phyloP scores from a whole-genome alignment of 495 filamentous ascomycete species.

The Aspergillus egyptiacus region DNA sequence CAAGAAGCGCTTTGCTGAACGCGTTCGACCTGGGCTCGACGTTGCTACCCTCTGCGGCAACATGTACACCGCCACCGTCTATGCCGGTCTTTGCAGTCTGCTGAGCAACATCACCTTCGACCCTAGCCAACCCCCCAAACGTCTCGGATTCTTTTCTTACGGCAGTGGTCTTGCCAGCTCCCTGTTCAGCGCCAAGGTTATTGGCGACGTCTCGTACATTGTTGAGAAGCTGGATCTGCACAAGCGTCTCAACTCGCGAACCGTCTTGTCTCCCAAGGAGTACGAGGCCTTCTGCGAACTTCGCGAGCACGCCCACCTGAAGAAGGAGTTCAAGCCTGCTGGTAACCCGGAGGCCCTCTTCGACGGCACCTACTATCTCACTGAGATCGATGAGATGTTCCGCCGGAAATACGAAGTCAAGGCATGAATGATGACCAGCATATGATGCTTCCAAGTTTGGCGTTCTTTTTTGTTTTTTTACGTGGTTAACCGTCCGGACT shows the following conservation, averaged over 20 bases:
- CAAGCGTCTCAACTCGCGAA: constrained; percentile 63
- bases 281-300: constrained; percentile 94
- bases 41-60: constrained; percentile 95
- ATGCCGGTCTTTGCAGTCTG: constrained; percentile 73
- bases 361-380: constrained; percentile 82
- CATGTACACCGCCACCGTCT: constrained; percentile 98
- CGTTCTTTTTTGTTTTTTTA: constrained; percentile 24
- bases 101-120: constrained; percentile 66
- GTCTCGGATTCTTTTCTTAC: constrained; percentile 89
- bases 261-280: constrained; percentile 68
- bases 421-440: constrained; percentile 49
- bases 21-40: constrained; percentile 77
- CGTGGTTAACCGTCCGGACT: constrained; percentile 33
- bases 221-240: constrained; percentile 75
- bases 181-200: constrained; percentile 82
- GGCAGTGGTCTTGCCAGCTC: constrained; percentile 86
- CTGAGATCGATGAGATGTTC: constrained; percentile 92
- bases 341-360: constrained; percentile 73
- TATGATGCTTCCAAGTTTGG: constrained; percentile 16
- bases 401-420: constrained; percentile 81
- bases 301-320: constrained; percentile 86
- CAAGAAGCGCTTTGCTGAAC: constrained; percentile 92
- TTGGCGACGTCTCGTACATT: constrained; percentile 70
- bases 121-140: constrained; percentile 66
- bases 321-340: constrained; percentile 79